Evolutionary conservation across 305 asterid species (phyloP).

Genomic region (Fraxinus angustifolia): DNA sequence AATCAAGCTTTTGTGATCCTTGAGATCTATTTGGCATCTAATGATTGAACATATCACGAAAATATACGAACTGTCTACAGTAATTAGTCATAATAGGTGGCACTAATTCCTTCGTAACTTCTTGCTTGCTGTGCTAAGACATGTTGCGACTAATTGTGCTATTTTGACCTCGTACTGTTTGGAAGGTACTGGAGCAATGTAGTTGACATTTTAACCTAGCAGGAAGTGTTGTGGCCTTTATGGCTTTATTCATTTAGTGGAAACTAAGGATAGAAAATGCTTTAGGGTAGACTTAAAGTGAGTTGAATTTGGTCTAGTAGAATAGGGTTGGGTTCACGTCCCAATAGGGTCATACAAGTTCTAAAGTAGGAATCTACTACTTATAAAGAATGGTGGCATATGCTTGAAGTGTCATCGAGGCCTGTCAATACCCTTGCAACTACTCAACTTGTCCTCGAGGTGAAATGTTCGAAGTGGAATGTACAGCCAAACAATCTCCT

Average conservation of each 20-base stretch:
- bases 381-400: not conserved
- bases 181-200: not conserved
- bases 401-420: not conserved
- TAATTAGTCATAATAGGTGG: not conserved
- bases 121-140: not conserved
- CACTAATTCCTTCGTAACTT: not conserved
- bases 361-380: not conserved
- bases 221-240: not conserved
- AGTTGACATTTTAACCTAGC: not conserved
- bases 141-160: not conserved
- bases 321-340: not conserved
- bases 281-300: not conserved
- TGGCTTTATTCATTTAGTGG: not conserved
- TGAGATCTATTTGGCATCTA: not conserved
- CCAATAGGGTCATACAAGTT: not conserved
- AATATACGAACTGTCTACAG: not conserved
- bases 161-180: not conserved
- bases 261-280: not conserved
- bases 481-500: not conserved
- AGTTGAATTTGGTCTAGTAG: not conserved
- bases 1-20: not conserved
- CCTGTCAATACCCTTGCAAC: not conserved
- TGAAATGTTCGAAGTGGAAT: not conserved
- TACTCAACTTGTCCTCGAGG: not conserved
- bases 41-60: not conserved